A percentile compares a stretch with the other conserved stretches of the same genome.
Evolutionary conservation across 1,284 basidiomycete genomes (phyloP).

Genomic region (Takashimella koratensis): DNA sequence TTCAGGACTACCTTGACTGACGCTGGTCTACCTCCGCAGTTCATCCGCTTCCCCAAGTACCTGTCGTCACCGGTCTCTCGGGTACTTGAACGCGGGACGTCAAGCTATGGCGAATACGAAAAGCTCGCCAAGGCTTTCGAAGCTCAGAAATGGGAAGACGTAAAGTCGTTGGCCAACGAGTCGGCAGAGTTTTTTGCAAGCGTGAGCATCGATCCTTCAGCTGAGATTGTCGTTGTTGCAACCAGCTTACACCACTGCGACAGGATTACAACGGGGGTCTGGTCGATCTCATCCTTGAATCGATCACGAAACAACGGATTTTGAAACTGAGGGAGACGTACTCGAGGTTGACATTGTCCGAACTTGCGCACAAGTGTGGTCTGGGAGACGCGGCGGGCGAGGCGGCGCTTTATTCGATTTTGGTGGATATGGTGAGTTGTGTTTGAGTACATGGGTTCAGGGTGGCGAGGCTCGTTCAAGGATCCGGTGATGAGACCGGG

Average conservation of each 20-base stretch:
- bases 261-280: conserved; percentile 42
- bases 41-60: conserved; percentile 30
- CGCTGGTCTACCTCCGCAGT: conserved; percentile 8
- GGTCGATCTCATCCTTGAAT: conserved; percentile 25
- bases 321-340: conserved; percentile 30
- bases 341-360: conserved; percentile 27
- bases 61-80: conserved; percentile 22
- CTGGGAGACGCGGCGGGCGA: conserved; percentile 1
- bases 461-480: no score
- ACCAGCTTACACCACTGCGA: conserved; percentile 4
- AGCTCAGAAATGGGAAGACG: conserved; percentile 25
- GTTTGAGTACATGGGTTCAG: not conserved
- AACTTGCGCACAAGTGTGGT: conserved; percentile 26
- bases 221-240: not conserved
- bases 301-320: conserved; percentile 32
- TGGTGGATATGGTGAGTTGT: conserved; percentile 32
- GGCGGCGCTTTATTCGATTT: conserved; percentile 7
- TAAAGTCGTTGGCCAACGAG: conserved; percentile 8
- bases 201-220: conserved; percentile 16
- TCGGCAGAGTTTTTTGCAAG: conserved; percentile 12
- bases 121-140: conserved; percentile 39
- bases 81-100: conserved; percentile 26
- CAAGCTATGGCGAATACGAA: conserved; percentile 17
- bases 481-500: no score
- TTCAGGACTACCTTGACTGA: conserved; percentile 3